Percentiles rank a stretch among this genome's conserved stretches.
phyloP scores from a whole-genome alignment of 306 rosid species.

The Glycyrrhiza uralensis region DNA sequence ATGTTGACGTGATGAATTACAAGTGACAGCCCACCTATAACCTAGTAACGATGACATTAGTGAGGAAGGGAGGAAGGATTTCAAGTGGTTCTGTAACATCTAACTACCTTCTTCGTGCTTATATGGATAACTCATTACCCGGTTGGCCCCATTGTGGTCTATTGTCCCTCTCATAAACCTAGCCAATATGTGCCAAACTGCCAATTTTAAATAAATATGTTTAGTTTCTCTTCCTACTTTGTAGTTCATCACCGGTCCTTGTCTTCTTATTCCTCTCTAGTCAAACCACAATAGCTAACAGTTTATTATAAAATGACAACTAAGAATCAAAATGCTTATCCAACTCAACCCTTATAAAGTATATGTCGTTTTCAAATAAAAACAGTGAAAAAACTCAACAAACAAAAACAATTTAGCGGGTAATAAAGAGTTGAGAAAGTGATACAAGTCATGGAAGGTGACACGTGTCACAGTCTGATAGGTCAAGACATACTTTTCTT shows the following conservation, averaged over 20 bases:
- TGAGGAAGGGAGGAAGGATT: constrained; percentile 27
- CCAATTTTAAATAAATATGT: constrained; percentile 24
- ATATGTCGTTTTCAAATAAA: too few relatives aligned
- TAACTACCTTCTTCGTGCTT: constrained; percentile 39
- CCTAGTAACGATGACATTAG: background rate
- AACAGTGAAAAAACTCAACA: too few relatives aligned
- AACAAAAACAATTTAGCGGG: too few relatives aligned
- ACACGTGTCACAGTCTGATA: too few relatives aligned
- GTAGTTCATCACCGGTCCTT: constrained; percentile 4
- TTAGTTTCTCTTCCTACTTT: background rate
- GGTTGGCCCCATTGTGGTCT: constrained; percentile 33
- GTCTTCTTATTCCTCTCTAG: constrained; percentile 8
- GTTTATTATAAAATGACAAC: constrained; percentile 27
- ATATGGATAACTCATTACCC: constrained; percentile 29
- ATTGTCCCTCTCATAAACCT: constrained; percentile 19
- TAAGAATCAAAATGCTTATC: constrained; percentile 19
- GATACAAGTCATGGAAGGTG: too few relatives aligned
- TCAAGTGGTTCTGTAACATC: constrained; percentile 22
- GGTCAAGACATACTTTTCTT: too few relatives aligned
- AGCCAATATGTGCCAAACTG: constrained; percentile 10
- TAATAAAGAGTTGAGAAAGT: too few relatives aligned
- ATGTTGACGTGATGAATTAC: constrained; percentile 24
- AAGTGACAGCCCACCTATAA: constrained; percentile 29
- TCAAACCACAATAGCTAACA: constrained; percentile 14
- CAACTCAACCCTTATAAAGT: too few relatives aligned